Evolutionary conservation across 78 protist genomes (phyloP), one percentile per base, ranked within the genome.

Genomic region (Parvularia atlantis): DNA sequence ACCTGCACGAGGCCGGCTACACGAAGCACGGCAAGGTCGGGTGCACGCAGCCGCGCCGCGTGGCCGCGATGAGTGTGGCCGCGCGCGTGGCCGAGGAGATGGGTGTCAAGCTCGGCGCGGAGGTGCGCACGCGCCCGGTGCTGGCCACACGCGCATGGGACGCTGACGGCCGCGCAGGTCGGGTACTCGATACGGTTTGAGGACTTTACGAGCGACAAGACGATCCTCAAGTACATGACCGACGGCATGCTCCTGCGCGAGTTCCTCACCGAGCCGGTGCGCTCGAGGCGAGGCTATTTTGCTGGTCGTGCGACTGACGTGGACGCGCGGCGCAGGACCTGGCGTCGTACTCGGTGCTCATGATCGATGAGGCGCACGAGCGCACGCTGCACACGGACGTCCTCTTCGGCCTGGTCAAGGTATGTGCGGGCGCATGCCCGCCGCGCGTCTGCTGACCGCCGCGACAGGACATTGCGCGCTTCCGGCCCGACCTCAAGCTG

Each of bases 321-420:
- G n/a, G n/a, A n/a, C n/a, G n/a, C n/a, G n/a, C n/a, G n/a, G n/a
- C n/a, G 46, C 46, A 41, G 46, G 94, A 82, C 65, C 83, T 91
- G 28, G 30, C 71, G 7, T 13, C 52, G 33, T 97, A 94, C 78
- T 59, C 78, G 10, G 94, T 78, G 36, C 73, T 97, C 70, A 93
- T 97, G 57, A 84, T 97, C 31, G 99, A 97, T 73, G 99, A 97
- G 79, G 98, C 98, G 31, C 99, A 97, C 85, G 99, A 95, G 81
- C 88, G 99, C 31, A 89, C 99, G 1, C 84, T 96, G 7, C 95
- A 95, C 93, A 97, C 99, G 16, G 99, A 96, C 78, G 50, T 96
- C 43, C 83, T 96, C 50, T 89, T 96, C 58, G 99, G 97, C 9
- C 68, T 92, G 53, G 30, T 91, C 62, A 88, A 86, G 80, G 83